Conservation (phyloP, 169 alveolate genomes). For the Babesia divergens region DNA sequence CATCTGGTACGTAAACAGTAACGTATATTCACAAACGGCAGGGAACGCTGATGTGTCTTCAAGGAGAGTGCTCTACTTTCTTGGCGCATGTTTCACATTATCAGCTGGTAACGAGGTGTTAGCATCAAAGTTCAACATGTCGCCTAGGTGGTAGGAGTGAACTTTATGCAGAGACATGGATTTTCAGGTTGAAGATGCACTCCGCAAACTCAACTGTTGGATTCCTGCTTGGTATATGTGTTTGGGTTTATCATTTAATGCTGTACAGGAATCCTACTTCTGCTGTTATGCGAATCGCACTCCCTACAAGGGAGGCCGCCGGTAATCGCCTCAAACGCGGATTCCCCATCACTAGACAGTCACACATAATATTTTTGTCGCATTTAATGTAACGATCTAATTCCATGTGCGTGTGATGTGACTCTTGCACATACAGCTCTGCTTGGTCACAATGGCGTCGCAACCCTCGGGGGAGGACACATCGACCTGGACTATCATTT, state of each 20-base stretch:
- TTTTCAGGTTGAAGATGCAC: constrained; percentile 32
- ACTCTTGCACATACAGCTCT: not conserved
- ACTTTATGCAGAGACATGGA: not conserved
- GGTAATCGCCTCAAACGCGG: not conserved
- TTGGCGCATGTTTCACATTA: constrained; percentile 18
- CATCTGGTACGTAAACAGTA: constrained; percentile 37
- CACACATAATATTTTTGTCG: not conserved
- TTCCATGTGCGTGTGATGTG: not conserved
- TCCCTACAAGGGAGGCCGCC: constrained; percentile 21
- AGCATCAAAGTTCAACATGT: constrained; percentile 34
- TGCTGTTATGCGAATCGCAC: constrained; percentile 58
- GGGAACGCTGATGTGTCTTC: constrained; percentile 49
- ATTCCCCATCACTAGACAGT: not conserved
- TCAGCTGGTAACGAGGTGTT: constrained; percentile 45
- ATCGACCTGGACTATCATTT: constrained; percentile 62
- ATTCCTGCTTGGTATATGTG: constrained; percentile 13
- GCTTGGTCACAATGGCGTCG: constrained; percentile 29
- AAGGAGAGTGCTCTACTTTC: constrained; percentile 25
- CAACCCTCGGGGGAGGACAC: not conserved
- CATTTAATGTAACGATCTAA: not conserved
- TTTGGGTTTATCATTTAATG: not conserved
- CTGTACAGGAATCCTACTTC: constrained; percentile 30
- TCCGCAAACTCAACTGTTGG: constrained; percentile 13
- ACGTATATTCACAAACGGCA: not conserved
- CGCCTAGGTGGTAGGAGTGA: constrained; percentile 51